These are phyloP conservation scores for Avicennia marina DNA, from an alignment of 257 asterid genomes.

Conservation along the genomic window DNA sequence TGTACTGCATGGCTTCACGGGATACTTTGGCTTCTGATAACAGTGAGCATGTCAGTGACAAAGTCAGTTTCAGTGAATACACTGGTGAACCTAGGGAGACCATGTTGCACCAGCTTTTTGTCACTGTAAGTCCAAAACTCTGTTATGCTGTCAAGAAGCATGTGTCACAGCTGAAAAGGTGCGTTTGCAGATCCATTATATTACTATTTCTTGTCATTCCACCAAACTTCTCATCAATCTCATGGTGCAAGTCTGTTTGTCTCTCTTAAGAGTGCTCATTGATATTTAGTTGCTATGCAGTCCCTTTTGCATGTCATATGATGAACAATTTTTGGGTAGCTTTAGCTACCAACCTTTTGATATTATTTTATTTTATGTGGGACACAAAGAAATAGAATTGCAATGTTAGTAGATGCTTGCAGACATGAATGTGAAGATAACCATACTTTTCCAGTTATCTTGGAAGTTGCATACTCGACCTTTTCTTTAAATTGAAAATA, in stretches of 20 bases:
- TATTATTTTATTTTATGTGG: no score
- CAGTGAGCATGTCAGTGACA: background rate
- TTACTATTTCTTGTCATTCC: background rate
- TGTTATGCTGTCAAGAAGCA: constrained; percentile 68
- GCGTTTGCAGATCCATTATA: background rate
- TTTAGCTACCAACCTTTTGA: no score
- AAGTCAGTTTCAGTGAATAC: background rate
- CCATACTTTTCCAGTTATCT: background rate
- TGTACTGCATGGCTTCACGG: constrained; percentile 29
- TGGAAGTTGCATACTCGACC: background rate
- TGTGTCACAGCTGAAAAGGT: constrained; percentile 56
- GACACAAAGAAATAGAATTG: no score
- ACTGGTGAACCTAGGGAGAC: constrained; percentile 7
- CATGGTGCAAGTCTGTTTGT: background rate
- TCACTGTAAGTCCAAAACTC: constrained; percentile 64
- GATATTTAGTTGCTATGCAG: background rate
- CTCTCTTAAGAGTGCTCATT: background rate
- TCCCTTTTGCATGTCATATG: background rate
- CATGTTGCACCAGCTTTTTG: constrained; percentile 51
- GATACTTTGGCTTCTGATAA: constrained; percentile 14
- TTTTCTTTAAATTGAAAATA: background rate
- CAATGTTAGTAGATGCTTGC: no score
- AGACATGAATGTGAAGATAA: background rate
- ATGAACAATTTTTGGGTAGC: background rate
- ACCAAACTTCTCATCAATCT: background rate